Conservation (phyloP, 1,284 basidiomycete genomes). For the Melampsora americana region DNA sequence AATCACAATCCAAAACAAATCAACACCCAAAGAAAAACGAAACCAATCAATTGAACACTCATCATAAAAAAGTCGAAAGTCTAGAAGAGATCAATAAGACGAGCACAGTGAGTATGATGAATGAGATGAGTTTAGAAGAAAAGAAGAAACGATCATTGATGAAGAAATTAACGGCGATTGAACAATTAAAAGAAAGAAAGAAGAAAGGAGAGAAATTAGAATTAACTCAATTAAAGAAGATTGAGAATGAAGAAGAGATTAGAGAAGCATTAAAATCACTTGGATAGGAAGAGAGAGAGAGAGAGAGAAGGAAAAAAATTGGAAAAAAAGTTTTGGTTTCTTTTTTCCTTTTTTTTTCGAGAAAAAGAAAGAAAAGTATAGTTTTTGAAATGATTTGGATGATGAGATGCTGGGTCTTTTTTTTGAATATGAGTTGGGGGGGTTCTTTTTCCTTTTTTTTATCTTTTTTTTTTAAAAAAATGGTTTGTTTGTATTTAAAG, state of each 20-base stretch:
- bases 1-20: constrained; percentile 8
- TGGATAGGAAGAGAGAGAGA: constrained; percentile 43
- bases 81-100: constrained; percentile 46
- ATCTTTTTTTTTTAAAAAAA: neutral
- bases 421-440: constrained; percentile 12
- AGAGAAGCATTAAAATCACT: constrained; percentile 50
- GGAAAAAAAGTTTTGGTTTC: too few relatives aligned
- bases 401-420: too few relatives aligned
- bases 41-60: constrained; percentile 43
- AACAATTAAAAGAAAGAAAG: constrained; percentile 56
- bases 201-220: constrained; percentile 55
- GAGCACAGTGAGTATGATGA: constrained; percentile 59
- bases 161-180: constrained; percentile 67
- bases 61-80: too few relatives aligned
- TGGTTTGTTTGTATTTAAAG: constrained; percentile 7
- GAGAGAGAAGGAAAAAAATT: neutral
- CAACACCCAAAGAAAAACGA: constrained; percentile 21
- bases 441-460: neutral
- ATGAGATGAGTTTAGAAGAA: constrained; percentile 48
- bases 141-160: constrained; percentile 61
- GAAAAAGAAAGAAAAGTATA: too few relatives aligned
- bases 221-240: constrained; percentile 73
- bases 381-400: neutral
- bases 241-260: constrained; percentile 55
- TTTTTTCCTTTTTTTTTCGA: too few relatives aligned